These are phyloP conservation scores for Monarda citriodora DNA, from an alignment of 305 asterid species.

Conservation along the genomic window DNA sequence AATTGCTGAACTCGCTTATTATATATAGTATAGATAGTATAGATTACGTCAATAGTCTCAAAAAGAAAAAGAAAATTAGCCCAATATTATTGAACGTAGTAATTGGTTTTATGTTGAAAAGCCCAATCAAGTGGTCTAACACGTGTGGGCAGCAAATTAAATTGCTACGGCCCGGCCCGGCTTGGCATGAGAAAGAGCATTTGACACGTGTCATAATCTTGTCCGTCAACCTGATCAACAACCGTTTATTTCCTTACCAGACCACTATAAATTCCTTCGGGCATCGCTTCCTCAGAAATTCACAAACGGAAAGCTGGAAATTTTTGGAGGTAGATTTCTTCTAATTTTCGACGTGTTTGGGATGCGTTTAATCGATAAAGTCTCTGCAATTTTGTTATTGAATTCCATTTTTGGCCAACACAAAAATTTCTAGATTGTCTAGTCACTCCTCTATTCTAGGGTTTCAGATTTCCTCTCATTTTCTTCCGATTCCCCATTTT, in stretches of 20 bases:
- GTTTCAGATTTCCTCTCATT: conserved; percentile 7
- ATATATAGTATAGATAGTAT: too few relatives aligned
- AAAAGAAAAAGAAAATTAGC: too few relatives aligned
- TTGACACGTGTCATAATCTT: conserved; percentile 22
- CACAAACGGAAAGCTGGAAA: background rate
- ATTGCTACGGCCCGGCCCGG: background rate
- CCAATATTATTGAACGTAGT: too few relatives aligned
- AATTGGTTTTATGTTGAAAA: too few relatives aligned
- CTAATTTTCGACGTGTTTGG: background rate
- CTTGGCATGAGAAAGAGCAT: too few relatives aligned
- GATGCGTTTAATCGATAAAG: background rate
- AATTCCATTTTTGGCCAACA: background rate
- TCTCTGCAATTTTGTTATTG: background rate
- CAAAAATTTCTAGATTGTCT: conserved; percentile 5
- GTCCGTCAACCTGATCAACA: conserved; percentile 17
- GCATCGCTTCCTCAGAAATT: background rate
- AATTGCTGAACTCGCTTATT: too few relatives aligned
- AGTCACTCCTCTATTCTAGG: background rate
- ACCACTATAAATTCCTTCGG: conserved; percentile 11
- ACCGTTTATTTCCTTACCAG: conserved; percentile 15
- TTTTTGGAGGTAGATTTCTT: background rate
- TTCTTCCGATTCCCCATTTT: background rate
- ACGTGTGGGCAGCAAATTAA: too few relatives aligned
- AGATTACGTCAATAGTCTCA: too few relatives aligned
- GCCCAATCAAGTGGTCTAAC: too few relatives aligned